Base-by-base conservation (phyloP, 2,329 filamentous ascomycete genomes). In the Aspergillus alliaceus region DNA sequence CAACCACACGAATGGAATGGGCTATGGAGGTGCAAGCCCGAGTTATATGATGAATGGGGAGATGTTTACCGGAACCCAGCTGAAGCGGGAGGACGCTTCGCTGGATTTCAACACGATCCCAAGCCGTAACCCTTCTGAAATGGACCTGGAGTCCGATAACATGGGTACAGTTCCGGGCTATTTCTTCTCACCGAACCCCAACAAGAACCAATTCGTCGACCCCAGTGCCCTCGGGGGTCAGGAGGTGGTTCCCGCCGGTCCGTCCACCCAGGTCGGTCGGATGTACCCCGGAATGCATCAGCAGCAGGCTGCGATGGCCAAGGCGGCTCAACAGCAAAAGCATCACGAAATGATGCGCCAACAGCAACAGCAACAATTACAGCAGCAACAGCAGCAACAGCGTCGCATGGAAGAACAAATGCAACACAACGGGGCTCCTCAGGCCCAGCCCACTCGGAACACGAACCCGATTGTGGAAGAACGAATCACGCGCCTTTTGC, bases 251-350 rank as follows among this genome's bases (percentile, higher is more conserved):
- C 79, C 81, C 51, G 72, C 77, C 73, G 66, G 77, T 75, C 70
- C 82, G 75, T 48, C 77, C 79, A 57, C 84, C 59, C 79, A 83
- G 34, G 82, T 87, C 52, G 89, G 90, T 63, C 87, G 92, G 63
- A 87, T 96, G 65, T 97, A 91, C 81, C 93, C 93, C 12, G 93
- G 93, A 53, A 95, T 96, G 84, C 93, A 98, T 78, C 91, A 92
- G 69, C 91, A 93, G 72, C 86, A 89, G 76, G 92, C 91, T 50
- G 90, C 90, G 58, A 79, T 91, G 67, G 88, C 87, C 60, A 90
- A 90, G 78, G 87, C 87, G 66, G 84, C 84, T 25, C 86, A 90
- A 69, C 87, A 90, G 72, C 85, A 86, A 70, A 73, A 77, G 58
- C 84, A 88, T 66, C 83, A 86, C 57, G 77, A 82, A 64, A 78